Conservation (phyloP, 139 green algal genomes). For the Zygnema cylindricum region DNA sequence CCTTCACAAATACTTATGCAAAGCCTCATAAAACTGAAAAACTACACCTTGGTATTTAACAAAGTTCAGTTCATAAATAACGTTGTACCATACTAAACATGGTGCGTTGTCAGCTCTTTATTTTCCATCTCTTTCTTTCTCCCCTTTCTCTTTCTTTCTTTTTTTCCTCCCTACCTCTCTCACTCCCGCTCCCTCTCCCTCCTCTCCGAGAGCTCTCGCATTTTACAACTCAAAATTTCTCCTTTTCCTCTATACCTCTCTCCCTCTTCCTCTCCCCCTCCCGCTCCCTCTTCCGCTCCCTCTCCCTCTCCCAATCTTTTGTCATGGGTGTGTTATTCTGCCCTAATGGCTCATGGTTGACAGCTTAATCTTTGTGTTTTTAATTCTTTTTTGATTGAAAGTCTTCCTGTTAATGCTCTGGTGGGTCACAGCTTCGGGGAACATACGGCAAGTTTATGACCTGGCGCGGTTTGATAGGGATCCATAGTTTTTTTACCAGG, state of each 20-base stretch:
- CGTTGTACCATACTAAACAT: not conserved
- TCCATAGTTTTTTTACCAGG: not conserved
- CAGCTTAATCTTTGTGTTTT: not conserved
- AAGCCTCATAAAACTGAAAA: no score
- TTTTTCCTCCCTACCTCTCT: not conserved
- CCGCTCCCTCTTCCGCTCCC: no score
- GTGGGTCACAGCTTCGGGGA: slow-evolving; percentile 50
- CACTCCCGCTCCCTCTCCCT: not conserved
- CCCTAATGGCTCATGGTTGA: not conserved
- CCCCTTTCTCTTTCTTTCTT: not conserved
- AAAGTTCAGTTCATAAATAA: no score
- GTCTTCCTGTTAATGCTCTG: not conserved
- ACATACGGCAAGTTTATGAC: slow-evolving; percentile 75
- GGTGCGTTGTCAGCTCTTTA: not conserved
- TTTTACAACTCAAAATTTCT: slow-evolving; percentile 8
- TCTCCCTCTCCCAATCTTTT: no score
- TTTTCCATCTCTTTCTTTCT: not conserved
- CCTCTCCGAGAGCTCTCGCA: slow-evolving; percentile 15
- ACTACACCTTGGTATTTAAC: no score
- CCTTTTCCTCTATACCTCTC: no score
- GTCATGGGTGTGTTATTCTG: slow-evolving; percentile 9
- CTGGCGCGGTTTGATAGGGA: slow-evolving; percentile 78
- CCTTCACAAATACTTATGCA: not conserved
- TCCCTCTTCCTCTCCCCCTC: no score
- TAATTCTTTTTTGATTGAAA: not conserved